Percentiles rank a stretch among this genome's conserved stretches.
phyloP scores from a whole-genome alignment of 108 stramenopile species.

The Nannochloropsis gaditana region DNA sequence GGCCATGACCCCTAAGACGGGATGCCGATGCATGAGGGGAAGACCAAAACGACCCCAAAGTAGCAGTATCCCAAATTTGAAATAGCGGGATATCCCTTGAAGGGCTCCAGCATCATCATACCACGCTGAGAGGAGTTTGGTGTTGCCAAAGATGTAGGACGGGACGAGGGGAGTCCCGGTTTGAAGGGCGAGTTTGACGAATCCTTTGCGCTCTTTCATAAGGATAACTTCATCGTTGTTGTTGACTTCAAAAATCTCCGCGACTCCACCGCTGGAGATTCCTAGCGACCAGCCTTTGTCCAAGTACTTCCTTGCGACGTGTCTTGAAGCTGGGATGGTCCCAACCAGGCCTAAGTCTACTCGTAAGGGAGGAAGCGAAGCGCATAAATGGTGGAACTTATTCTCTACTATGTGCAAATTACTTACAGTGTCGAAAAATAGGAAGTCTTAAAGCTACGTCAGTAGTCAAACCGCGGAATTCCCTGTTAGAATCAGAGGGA shows the following conservation, averaged over 20 bases:
- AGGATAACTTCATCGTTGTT: conserved; percentile 60
- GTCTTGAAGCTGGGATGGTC: not conserved
- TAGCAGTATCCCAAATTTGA: conserved; percentile 62
- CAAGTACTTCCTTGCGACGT: conserved; percentile 10
- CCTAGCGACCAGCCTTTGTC: conserved; percentile 40
- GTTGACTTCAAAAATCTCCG: conserved; percentile 70
- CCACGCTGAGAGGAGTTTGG: conserved; percentile 56
- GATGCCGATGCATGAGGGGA: conserved; percentile 64
- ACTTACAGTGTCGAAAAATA: conserved; percentile 32
- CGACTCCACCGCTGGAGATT: conserved; percentile 71
- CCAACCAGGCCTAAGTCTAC: not conserved
- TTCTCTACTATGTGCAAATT: conserved; percentile 24
- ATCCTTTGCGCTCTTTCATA: conserved; percentile 66
- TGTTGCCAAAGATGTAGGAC: conserved; percentile 72
- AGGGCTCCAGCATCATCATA: conserved; percentile 55
- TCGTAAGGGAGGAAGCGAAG: not conserved
- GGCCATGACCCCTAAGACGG: conserved; percentile 21
- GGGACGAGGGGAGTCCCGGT: conserved; percentile 68
- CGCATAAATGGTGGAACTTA: not conserved
- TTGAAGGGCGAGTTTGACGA: conserved; percentile 68
- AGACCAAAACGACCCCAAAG: conserved; percentile 68
- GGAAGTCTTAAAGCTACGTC: conserved; percentile 39
- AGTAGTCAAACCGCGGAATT: conserved; percentile 28
- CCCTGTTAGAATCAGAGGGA: not conserved
- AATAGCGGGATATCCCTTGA: conserved; percentile 62